Base-by-base conservation (phyloP, 345 rosid species). In the Euphorbia pulcherrima region DNA sequence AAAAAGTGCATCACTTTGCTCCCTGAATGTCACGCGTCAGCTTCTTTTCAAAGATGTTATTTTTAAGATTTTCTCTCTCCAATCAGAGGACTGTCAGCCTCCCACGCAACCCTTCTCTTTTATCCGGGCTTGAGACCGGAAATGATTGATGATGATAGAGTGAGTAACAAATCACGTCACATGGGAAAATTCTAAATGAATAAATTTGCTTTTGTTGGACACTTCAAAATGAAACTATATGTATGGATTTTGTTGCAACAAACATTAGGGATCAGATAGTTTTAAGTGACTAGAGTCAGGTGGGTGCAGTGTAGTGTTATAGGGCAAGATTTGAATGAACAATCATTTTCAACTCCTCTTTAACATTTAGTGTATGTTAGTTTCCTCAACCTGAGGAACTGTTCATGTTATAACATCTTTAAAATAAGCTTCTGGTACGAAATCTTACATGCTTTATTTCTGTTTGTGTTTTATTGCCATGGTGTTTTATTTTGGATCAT, bases 291-390 rank as follows among this genome's bases (percentile, higher is more conserved):
- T 8, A 47, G 68, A 60, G 50, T 44, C 17, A 60, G 77, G 63
- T 77, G 77, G 70, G 64, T 65, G 48, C 33, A 63, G 24, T 40
- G 13, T 33, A 33, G 62, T 29, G 40, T 21, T 8, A 51, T 67
- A 74, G 57, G 60, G 55, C 35, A 50, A 60, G 67, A 57, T 69
- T 44, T 67, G 65, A 65, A 62, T 72, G 81, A 65, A 71, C 76
- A 70, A 74, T 77, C 79, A 6, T 65, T 51, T 10, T 72, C 74
- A 59, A 23, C 57, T 52, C 72, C 59, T 44, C 61, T 64, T 28
- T 39, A 52, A 33, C 75, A 68, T 74, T 72, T 68, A 77, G 77
- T 58, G 70, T 3, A 6, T 67, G 76, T 66, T 66, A 55, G 55
- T 69, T 40, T 73, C 68, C 60, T 50, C 5, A 46, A 8, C 54